Percentiles rank a stretch among this genome's conserved stretches.
phyloP scores from a whole-genome alignment of 139 green algal genomes.

The Closterium sp. region DNA sequence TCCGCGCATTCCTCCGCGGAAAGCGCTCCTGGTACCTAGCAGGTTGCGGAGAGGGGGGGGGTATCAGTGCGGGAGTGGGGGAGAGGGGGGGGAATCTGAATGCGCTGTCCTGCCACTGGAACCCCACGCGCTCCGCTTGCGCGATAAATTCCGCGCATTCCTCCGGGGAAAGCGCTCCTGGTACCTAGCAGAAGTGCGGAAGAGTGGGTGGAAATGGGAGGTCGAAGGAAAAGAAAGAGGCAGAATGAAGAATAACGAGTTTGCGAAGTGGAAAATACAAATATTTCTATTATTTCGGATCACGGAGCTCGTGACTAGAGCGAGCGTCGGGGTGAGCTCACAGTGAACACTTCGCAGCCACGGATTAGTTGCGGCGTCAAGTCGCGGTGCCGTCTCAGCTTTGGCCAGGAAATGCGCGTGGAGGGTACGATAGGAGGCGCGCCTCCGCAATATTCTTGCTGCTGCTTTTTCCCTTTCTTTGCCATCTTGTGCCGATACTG shows the following conservation, averaged over 20 bases:
- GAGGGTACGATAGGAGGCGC: not conserved
- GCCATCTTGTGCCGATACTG: not conserved
- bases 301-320: too few species aligned
- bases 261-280: too few species aligned
- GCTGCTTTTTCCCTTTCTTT: not conserved
- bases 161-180: not conserved
- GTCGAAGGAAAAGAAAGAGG: too few species aligned
- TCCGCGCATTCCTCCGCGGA: not conserved
- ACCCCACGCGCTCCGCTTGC: not conserved
- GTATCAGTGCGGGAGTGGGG: too few species aligned
- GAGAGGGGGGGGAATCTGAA: too few species aligned
- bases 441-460: not conserved
- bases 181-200: too few species aligned
- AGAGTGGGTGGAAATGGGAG: too few species aligned
- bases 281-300: too few species aligned
- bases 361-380: not conserved
- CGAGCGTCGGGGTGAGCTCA: not conserved
- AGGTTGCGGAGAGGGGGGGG: too few species aligned
- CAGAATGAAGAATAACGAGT: too few species aligned
- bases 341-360: not conserved
- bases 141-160: not conserved
- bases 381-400: not conserved
- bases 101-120: not conserved
- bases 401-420: not conserved
- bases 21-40: conserved; percentile 4